Percentiles rank a stretch among this genome's conserved stretches.
Evolutionary conservation across 2,329 filamentous ascomycete genomes (phyloP).

Genomic region (Fusarium sp.): DNA sequence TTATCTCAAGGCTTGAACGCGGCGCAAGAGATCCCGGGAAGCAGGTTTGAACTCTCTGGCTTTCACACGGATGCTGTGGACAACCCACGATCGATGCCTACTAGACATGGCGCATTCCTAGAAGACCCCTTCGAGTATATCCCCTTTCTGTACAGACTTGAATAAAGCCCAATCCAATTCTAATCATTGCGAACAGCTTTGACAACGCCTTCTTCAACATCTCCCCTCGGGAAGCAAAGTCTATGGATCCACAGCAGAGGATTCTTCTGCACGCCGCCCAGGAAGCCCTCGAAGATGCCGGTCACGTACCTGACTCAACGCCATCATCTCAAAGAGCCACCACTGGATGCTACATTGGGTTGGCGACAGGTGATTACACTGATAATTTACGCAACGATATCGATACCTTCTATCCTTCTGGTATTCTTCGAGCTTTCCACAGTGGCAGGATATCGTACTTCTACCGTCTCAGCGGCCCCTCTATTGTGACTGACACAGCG

Average conservation of each 20-base stretch:
- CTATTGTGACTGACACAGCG: slow-evolving; percentile 1
- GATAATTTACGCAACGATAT: not conserved
- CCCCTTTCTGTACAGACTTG: no score
- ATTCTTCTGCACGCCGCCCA: not conserved
- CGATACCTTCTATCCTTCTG: slow-evolving; percentile 1
- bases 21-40: not conserved
- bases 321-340: not conserved
- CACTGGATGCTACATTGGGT: not conserved
- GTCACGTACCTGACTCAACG: not conserved
- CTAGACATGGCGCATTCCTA: not conserved
- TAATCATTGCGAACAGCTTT: no score
- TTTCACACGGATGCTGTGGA: not conserved
- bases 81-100: not conserved
- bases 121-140: slow-evolving; percentile 4
- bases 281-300: slow-evolving; percentile 4
- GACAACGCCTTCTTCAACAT: slow-evolving; percentile 13
- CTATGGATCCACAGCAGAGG: slow-evolving; percentile 4
- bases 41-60: not conserved
- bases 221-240: slow-evolving; percentile 4
- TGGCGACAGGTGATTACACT: slow-evolving; percentile 1
- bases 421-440: not conserved
- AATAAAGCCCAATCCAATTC: no score
- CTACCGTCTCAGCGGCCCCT: slow-evolving; percentile 2
- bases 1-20: not conserved
- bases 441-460: slow-evolving; percentile 8